Percentiles rank a stretch among this genome's conserved stretches.
Evolutionary conservation across 2,329 filamentous ascomycete genomes (phyloP).

Genomic region (Fusarium domesticum): DNA sequence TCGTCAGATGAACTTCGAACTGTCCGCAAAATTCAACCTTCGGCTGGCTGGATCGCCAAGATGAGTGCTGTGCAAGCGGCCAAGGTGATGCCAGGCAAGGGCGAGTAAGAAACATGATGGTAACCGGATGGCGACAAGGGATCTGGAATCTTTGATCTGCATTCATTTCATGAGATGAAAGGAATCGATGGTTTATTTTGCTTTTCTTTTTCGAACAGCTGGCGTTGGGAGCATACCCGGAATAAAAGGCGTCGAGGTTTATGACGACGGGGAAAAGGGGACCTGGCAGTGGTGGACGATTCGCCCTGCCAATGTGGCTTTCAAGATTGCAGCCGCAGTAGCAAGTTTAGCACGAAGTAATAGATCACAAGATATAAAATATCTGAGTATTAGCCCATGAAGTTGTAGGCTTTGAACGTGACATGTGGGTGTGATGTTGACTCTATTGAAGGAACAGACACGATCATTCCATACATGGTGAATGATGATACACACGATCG

Average conservation of each 20-base stretch:
- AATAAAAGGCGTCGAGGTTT: constrained; percentile 17
- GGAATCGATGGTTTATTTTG: background rate
- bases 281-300: background rate
- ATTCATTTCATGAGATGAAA: background rate
- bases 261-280: background rate
- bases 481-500: background rate
- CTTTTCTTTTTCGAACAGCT: background rate
- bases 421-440: background rate
- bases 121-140: background rate
- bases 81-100: constrained; percentile 69
- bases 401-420: background rate
- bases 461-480: background rate
- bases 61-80: constrained; percentile 95
- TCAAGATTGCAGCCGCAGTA: background rate
- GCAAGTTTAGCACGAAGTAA: background rate
- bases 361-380: background rate
- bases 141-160: background rate
- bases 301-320: background rate
- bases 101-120: constrained; percentile 39
- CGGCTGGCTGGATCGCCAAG: constrained; percentile 88
- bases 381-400: background rate
- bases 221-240: constrained; percentile 27
- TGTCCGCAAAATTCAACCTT: constrained; percentile 88
- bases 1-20: constrained; percentile 91
- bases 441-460: background rate